phyloP scores from a whole-genome alignment of 2,329 filamentous ascomycete species.

The Botrytis tulipae region DNA sequence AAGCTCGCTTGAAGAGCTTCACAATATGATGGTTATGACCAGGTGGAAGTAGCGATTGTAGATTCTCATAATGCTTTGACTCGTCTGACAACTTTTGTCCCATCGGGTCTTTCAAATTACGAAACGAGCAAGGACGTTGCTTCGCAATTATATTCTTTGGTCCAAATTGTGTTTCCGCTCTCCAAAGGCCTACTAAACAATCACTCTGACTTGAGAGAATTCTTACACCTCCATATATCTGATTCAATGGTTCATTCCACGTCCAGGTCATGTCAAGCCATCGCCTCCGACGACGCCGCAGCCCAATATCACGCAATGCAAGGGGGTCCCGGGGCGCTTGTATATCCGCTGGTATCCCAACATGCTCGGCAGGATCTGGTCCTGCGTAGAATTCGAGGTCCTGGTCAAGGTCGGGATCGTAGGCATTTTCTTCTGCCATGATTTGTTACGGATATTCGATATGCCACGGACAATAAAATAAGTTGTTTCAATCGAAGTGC shows the following conservation, averaged over 20 bases:
- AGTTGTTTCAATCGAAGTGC: neutral
- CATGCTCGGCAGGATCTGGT: neutral
- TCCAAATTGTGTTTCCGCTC: neutral
- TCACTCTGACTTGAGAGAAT: neutral
- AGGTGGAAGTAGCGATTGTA: neutral
- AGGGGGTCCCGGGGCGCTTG: neutral
- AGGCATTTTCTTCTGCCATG: neutral
- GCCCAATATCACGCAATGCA: neutral
- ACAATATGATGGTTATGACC: neutral
- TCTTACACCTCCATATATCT: neutral
- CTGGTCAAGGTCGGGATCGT: neutral
- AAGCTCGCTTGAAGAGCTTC: neutral
- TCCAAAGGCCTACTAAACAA: neutral
- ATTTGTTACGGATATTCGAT: neutral
- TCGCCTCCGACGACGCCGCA: neutral
- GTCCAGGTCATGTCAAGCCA: neutral
- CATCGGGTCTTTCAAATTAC: neutral
- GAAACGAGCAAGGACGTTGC: neutral
- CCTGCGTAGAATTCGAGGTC: slow-evolving; percentile 4
- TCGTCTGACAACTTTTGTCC: neutral
- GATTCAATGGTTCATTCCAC: neutral
- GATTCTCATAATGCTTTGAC: neutral
- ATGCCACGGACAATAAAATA: too few species aligned
- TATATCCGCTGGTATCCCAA: neutral
- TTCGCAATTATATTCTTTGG: neutral